Evolutionary conservation across 2,329 filamentous ascomycete genomes (phyloP).

Genomic region (Aspergillus jensenii): DNA sequence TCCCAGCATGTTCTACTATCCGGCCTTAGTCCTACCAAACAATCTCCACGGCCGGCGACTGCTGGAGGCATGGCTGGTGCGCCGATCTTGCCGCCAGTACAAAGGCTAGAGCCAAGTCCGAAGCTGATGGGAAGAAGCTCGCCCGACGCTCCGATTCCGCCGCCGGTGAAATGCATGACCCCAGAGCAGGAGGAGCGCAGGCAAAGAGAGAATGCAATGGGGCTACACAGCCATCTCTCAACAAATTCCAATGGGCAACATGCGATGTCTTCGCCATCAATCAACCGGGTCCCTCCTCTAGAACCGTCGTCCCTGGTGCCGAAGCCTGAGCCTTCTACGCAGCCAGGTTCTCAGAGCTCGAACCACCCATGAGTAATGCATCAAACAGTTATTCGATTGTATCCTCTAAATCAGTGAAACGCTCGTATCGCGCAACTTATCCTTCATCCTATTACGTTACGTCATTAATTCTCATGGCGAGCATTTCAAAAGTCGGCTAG

Average conservation of each 20-base stretch:
- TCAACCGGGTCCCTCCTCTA: conserved; percentile 33
- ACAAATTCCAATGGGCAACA: conserved; percentile 23
- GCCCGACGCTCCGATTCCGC: conserved; percentile 42
- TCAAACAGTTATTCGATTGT: background rate
- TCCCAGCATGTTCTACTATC: conserved; percentile 42
- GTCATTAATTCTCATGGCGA: background rate
- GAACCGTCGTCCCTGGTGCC: conserved; percentile 26
- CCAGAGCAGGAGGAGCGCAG: conserved; percentile 44
- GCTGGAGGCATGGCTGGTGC: conserved; percentile 34
- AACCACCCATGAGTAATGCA: background rate
- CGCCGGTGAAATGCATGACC: conserved; percentile 45
- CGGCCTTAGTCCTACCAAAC: conserved; percentile 48
- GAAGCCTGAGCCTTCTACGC: conserved; percentile 24
- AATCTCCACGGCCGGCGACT: conserved; percentile 42
- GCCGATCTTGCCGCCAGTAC: conserved; percentile 41
- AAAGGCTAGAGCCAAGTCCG: conserved; percentile 42
- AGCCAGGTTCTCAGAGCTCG: conserved; percentile 9
- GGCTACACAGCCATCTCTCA: conserved; percentile 21
- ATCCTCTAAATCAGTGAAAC: background rate
- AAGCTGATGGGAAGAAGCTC: conserved; percentile 46
- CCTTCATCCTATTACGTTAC: background rate
- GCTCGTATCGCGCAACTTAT: background rate
- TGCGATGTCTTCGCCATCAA: conserved; percentile 33
- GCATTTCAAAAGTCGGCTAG: background rate
- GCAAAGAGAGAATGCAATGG: conserved; percentile 37